Evolutionary conservation across 139 green algal genomes (phyloP).

Genomic region (Micractinium conductrix): DNA sequence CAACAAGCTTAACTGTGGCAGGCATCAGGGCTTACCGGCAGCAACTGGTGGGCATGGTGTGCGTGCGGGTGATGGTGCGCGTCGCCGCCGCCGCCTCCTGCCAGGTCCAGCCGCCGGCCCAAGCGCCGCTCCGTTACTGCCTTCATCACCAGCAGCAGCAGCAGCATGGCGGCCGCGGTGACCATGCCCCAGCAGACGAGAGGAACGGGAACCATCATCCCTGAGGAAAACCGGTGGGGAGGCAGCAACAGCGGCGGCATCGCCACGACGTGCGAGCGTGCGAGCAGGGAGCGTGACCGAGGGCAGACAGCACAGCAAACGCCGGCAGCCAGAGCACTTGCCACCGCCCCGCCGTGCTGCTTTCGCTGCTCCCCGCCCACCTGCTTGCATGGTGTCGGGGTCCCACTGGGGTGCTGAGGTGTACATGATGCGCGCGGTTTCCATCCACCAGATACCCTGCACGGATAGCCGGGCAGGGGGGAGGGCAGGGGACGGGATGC

Average conservation of each 20-base stretch:
- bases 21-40: too few species aligned
- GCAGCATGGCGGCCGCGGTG: slow-evolving; percentile 10
- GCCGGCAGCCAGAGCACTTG: not conserved
- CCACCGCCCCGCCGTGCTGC: not conserved
- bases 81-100: not conserved
- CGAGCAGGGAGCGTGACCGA: too few species aligned
- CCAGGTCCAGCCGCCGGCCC: not conserved
- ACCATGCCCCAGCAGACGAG: slow-evolving; percentile 35
- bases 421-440: slow-evolving; percentile 60
- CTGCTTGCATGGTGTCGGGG: slow-evolving; percentile 48
- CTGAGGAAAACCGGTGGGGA: not conserved
- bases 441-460: slow-evolving; percentile 15
- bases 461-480: not conserved
- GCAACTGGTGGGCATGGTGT: too few species aligned
- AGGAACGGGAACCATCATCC: slow-evolving; percentile 56
- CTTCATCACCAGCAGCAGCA: slow-evolving; percentile 17
- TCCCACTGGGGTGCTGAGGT: slow-evolving; percentile 46
- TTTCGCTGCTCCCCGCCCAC: too few species aligned
- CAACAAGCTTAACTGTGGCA: too few species aligned
- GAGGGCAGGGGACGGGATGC: not conserved
- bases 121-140: not conserved
- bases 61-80: too few species aligned
- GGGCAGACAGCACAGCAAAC: not conserved
- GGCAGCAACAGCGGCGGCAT: not conserved
- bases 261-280: not conserved